Percentiles rank a stretch among this genome's conserved stretches.
These are phyloP conservation scores for Eucalyptus tenuipes DNA, from an alignment of 345 rosid genomes.

Conservation along the genomic window DNA sequence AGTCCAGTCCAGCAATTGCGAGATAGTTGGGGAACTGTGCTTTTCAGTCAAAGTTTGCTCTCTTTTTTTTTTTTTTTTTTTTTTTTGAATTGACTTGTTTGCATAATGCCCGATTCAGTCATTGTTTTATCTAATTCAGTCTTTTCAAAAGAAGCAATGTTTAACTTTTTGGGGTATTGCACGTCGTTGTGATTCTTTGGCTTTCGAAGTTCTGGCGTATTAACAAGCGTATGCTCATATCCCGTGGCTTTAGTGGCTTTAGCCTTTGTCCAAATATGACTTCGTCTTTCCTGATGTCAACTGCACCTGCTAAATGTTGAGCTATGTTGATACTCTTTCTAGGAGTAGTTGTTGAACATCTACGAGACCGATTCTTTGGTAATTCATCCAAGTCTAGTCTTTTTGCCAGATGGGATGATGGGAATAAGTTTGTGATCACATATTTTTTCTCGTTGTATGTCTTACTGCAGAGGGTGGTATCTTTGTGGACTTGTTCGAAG, in stretches of 20 bases:
- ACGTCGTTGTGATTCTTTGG: not conserved
- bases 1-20: not conserved
- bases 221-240: not conserved
- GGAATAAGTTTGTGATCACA: not conserved
- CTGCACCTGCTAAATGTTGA: not conserved
- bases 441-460: not conserved
- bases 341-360: not conserved
- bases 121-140: not conserved
- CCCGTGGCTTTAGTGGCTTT: not conserved
- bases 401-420: not conserved
- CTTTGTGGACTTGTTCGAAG: constrained; percentile 70
- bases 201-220: not conserved
- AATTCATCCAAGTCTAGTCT: not conserved
- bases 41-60: not conserved
- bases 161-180: not conserved
- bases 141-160: not conserved
- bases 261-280: not conserved
- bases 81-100: not conserved
- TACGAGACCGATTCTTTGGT: not conserved
- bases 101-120: not conserved
- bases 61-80: not conserved
- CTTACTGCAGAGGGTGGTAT: constrained; percentile 36
- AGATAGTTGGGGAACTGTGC: not conserved
- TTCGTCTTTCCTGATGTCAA: not conserved
- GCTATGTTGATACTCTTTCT: not conserved